phyloP scores from a whole-genome alignment of 2,329 filamentous ascomycete species.

The Fusarium stilboides region DNA sequence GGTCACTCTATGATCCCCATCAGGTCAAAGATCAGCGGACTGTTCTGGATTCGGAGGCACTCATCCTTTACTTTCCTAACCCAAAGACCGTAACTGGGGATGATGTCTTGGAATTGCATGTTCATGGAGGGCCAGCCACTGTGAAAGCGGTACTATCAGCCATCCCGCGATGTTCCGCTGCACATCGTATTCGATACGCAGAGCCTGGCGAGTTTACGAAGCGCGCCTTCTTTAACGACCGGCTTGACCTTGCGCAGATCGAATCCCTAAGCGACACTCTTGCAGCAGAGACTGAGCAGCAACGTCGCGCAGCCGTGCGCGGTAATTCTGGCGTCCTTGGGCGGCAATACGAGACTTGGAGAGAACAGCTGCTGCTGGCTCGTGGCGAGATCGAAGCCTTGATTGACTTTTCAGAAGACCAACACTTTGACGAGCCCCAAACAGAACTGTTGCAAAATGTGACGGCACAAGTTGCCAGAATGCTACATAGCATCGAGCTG shows the following conservation, averaged over 20 bases:
- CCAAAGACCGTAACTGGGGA: slow-evolving; percentile 92
- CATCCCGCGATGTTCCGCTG: slow-evolving; percentile 70
- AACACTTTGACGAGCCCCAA: slow-evolving; percentile 94
- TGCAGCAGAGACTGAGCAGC: slow-evolving; percentile 87
- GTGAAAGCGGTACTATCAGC: slow-evolving; percentile 88
- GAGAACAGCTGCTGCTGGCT: slow-evolving; percentile 81
- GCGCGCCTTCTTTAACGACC: slow-evolving; percentile 88
- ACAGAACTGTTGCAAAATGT: slow-evolving; percentile 80
- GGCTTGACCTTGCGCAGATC: slow-evolving; percentile 88
- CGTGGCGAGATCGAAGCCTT: slow-evolving; percentile 94
- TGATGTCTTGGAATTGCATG: slow-evolving; percentile 90
- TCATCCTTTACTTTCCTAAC: slow-evolving; percentile 86
- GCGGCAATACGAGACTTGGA: slow-evolving; percentile 86
- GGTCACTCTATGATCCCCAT: slow-evolving; percentile 76
- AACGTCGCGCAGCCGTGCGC: slow-evolving; percentile 87
- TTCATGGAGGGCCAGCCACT: slow-evolving; percentile 93
- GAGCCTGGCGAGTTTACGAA: slow-evolving; percentile 97
- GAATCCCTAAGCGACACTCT: slow-evolving; percentile 76
- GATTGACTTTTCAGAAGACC: slow-evolving; percentile 97
- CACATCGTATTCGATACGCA: slow-evolving; percentile 79
- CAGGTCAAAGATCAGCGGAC: slow-evolving; percentile 52
- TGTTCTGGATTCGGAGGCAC: slow-evolving; percentile 82
- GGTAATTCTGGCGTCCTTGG: slow-evolving; percentile 81
- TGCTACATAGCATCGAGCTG: slow-evolving; percentile 74
- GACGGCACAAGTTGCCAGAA: slow-evolving; percentile 70